These are phyloP conservation scores for Chlorociboria aeruginascens DNA, from an alignment of 495 filamentous ascomycete genomes.

Conservation along the genomic window DNA sequence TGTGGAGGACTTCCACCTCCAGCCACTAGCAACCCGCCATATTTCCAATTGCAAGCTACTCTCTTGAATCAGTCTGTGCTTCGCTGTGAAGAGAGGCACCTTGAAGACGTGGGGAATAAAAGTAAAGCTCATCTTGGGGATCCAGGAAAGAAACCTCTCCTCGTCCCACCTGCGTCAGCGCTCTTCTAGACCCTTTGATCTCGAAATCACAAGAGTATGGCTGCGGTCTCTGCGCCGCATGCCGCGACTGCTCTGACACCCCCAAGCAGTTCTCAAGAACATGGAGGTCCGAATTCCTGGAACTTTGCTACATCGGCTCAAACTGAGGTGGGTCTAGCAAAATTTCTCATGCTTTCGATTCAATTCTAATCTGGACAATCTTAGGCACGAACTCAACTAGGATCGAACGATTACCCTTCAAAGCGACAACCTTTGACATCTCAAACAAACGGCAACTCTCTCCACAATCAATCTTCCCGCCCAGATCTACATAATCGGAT, in stretches of 20 bases:
- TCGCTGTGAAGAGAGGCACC: no score
- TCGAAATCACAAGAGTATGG: conserved; percentile 24
- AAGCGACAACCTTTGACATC: conserved; percentile 8
- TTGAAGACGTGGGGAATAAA: no score
- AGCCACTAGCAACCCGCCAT: no score
- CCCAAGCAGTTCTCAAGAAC: conserved; percentile 30
- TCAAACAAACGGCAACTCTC: conserved; percentile 15
- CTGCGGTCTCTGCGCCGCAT: conserved; percentile 37
- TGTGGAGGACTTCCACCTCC: no score
- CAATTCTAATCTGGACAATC: conserved; percentile 1
- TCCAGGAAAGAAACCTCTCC: no score
- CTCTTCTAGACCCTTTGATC: not conserved
- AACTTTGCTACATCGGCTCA: conserved; percentile 30
- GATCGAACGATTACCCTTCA: conserved; percentile 2
- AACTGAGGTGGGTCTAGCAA: conserved; percentile 20
- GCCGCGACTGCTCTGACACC: conserved; percentile 35
- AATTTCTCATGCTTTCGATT: conserved; percentile 12
- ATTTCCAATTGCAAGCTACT: no score
- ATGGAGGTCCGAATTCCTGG: conserved; percentile 39
- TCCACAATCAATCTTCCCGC: conserved; percentile 9
- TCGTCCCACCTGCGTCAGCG: no score
- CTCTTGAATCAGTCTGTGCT: no score
- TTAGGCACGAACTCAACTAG: not conserved
- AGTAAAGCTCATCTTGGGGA: no score
- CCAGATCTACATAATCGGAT: conserved; percentile 12